Evolutionary conservation across 352 stramenopile genomes (phyloP).

Genomic region (Pythium scleroteichum): DNA sequence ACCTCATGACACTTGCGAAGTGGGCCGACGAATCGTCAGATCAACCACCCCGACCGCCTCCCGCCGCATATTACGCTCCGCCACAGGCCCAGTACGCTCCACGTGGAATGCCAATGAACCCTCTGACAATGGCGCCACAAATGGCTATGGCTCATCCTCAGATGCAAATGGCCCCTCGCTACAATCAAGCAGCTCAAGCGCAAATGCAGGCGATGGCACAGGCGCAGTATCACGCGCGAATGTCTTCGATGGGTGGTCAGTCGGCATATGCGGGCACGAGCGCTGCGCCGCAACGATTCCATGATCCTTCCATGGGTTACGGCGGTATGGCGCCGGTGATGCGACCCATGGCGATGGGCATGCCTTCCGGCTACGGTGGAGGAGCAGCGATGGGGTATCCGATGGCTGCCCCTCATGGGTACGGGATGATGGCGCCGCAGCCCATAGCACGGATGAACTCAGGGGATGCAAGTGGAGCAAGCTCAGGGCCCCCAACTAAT

Average conservation of each 20-base stretch:
- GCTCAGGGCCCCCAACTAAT: neutral
- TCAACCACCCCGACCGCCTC: slow-evolving; percentile 48
- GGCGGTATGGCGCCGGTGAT: slow-evolving; percentile 18
- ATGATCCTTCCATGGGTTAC: slow-evolving; percentile 27
- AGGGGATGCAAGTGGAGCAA: slow-evolving; percentile 3
- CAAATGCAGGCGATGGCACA: slow-evolving; percentile 48
- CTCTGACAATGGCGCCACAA: slow-evolving; percentile 25
- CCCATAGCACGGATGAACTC: slow-evolving; percentile 33
- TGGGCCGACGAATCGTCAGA: slow-evolving; percentile 86
- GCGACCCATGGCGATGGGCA: slow-evolving; percentile 27
- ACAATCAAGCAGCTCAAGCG: slow-evolving; percentile 34
- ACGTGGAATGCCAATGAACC: slow-evolving; percentile 37
- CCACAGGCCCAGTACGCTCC: slow-evolving; percentile 36
- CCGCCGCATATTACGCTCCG: slow-evolving; percentile 28
- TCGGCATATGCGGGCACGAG: slow-evolving; percentile 24
- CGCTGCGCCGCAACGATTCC: slow-evolving; percentile 7
- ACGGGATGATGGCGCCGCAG: slow-evolving; percentile 53
- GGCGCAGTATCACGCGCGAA: slow-evolving; percentile 56
- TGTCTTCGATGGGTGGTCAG: slow-evolving; percentile 51
- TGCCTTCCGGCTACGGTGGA: slow-evolving; percentile 35
- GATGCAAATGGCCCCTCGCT: slow-evolving; percentile 33
- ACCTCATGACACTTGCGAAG: slow-evolving; percentile 89
- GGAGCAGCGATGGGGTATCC: slow-evolving; percentile 46
- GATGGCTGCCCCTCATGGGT: slow-evolving; percentile 41
- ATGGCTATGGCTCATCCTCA: slow-evolving; percentile 36